Evolutionary conservation across 306 rosid species (phyloP).

Genomic region (Psophocarpus tetragonolobus): DNA sequence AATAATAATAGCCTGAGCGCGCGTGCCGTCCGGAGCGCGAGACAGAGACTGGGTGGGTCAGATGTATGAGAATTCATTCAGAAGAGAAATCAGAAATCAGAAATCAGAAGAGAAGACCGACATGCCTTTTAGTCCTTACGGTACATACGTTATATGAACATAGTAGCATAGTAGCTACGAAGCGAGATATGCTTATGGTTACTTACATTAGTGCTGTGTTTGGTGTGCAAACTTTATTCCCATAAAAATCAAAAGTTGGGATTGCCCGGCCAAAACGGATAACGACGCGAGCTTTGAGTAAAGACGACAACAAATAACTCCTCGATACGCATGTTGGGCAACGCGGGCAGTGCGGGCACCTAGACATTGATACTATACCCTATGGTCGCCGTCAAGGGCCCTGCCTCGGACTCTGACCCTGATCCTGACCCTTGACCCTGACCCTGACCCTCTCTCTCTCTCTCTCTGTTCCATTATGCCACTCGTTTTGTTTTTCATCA

Average conservation of each 20-base stretch:
- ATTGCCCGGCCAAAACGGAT: slow-evolving; percentile 40
- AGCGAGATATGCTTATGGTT: background rate
- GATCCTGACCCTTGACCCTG: background rate
- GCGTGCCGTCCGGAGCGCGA: slow-evolving; percentile 81
- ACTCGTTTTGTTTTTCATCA: background rate
- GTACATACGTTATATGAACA: slow-evolving; percentile 23
- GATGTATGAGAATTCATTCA: background rate
- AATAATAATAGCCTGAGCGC: slow-evolving; percentile 47
- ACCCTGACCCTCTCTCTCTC: background rate
- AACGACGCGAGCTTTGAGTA: slow-evolving; percentile 50
- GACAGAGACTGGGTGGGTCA: slow-evolving; percentile 18
- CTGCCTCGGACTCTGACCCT: background rate
- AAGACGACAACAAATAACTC: slow-evolving; percentile 17
- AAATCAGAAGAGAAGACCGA: slow-evolving; percentile 25
- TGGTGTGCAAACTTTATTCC: slow-evolving; percentile 28
- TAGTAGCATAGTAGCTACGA: slow-evolving; percentile 9
- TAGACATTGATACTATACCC: slow-evolving; percentile 40
- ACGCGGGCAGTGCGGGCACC: slow-evolving; percentile 56
- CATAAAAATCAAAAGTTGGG: background rate
- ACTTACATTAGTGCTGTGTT: background rate
- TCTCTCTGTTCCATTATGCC: background rate
- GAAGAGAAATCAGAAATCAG: background rate
- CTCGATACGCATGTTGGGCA: slow-evolving; percentile 34
- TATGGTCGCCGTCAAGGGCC: slow-evolving; percentile 40
- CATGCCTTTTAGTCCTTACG: slow-evolving; percentile 18